Evolutionary conservation across 805 yeast species (phyloP).

Genomic region (Scheffersomyces amazonensis): DNA sequence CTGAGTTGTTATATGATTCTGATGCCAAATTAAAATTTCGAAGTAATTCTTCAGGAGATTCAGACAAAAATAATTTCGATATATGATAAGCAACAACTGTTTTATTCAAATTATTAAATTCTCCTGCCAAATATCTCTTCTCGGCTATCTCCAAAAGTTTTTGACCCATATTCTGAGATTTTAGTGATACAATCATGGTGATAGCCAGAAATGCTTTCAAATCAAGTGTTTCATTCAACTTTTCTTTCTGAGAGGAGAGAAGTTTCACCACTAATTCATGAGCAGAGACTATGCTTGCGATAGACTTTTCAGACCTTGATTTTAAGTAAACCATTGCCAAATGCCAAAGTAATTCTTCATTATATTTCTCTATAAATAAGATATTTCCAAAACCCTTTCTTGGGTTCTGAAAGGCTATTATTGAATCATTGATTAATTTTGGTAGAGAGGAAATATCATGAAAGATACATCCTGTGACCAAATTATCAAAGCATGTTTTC

Average conservation of each 20-base stretch:
- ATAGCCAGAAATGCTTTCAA: slow-evolving; percentile 37
- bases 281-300: slow-evolving; percentile 6
- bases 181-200: slow-evolving; percentile 23
- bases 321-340: too few relatives aligned
- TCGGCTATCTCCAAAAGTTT: slow-evolving; percentile 25
- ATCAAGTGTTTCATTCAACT: slow-evolving; percentile 15
- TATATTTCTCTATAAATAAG: slow-evolving; percentile 16
- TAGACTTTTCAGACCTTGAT: too few relatives aligned
- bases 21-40: slow-evolving; percentile 31
- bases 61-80: slow-evolving; percentile 24
- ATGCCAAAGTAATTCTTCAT: slow-evolving; percentile 26
- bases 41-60: slow-evolving; percentile 32
- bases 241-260: slow-evolving; percentile 6
- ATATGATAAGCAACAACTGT: slow-evolving; percentile 21
- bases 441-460: slow-evolving; percentile 20
- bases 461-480: slow-evolving; percentile 24
- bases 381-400: slow-evolving; percentile 19
- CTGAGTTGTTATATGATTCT: slow-evolving; percentile 17
- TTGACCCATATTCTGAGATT: slow-evolving; percentile 23
- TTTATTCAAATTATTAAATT: slow-evolving; percentile 5
- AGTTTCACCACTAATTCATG: slow-evolving; percentile 27
- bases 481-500: slow-evolving; percentile 19
- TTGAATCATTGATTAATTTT: slow-evolving; percentile 13
- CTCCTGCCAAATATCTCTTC: slow-evolving; percentile 13
- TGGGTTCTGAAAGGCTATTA: slow-evolving; percentile 14